A percentile compares a stretch with the other conserved stretches of the same genome.
These are phyloP conservation scores for Scenedesmus sp. DNA, from an alignment of 163 green algal species.

Conservation along the genomic window DNA sequence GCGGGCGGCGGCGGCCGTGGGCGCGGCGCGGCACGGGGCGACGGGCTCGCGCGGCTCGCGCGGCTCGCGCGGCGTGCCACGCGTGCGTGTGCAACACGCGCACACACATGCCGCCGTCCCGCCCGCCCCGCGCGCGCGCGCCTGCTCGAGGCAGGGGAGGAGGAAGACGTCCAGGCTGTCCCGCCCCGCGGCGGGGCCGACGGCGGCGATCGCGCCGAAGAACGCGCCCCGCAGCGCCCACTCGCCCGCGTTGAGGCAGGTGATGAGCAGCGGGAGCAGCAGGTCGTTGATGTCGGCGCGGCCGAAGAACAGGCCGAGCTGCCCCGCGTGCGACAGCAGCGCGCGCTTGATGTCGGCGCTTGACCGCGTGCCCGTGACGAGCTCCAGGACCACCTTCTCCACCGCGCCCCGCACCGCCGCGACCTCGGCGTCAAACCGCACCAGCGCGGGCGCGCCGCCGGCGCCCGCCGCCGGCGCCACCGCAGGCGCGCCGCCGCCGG, in stretches of 20 bases:
- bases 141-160: constrained; percentile 90
- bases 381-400: constrained; percentile 81
- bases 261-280: constrained; percentile 94
- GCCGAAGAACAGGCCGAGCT: constrained; percentile 69
- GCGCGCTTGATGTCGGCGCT: constrained; percentile 69
- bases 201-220: constrained; percentile 72
- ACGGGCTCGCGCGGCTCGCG: too few species aligned
- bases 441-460: constrained; percentile 7
- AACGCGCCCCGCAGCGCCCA: constrained; percentile 82
- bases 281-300: constrained; percentile 82
- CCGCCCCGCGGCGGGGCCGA: constrained; percentile 69
- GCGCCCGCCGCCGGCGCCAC: background rate
- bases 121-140: constrained; percentile 25
- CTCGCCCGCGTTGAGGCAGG: constrained; percentile 91
- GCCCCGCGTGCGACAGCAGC: constrained; percentile 71
- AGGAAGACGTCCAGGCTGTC: constrained; percentile 87
- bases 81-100: too few species aligned
- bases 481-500: background rate
- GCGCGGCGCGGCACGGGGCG: too few species aligned
- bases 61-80: too few species aligned
- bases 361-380: constrained; percentile 75
- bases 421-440: constrained; percentile 74
- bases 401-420: constrained; percentile 66
- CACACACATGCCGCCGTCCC: too few species aligned
- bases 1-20: too few species aligned